These are phyloP conservation scores for Candolleomyces efflorescens DNA, from an alignment of 768 basidiomycete genomes.

Conservation along the genomic window DNA sequence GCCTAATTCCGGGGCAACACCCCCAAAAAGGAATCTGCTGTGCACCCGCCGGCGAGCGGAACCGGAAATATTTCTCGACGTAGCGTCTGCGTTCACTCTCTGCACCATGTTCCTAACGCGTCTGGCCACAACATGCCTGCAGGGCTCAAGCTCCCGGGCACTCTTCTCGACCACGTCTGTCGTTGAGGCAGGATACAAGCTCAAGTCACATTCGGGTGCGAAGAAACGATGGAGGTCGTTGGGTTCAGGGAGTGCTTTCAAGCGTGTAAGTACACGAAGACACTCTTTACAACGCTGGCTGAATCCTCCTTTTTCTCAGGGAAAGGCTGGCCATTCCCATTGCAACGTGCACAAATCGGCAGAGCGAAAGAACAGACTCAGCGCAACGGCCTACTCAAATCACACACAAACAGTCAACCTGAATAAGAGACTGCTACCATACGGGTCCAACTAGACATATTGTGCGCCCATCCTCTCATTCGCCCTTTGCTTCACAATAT, in stretches of 20 bases:
- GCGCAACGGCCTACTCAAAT: slow-evolving; percentile 62
- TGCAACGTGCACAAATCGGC: slow-evolving; percentile 66
- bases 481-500: background rate
- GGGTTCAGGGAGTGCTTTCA: slow-evolving; percentile 60
- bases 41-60: no score
- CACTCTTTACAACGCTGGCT: background rate
- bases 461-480: background rate
- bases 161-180: slow-evolving; percentile 59
- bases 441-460: slow-evolving; percentile 38
- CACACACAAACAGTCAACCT: slow-evolving; percentile 60
- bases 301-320: slow-evolving; percentile 32
- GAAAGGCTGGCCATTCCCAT: slow-evolving; percentile 68
- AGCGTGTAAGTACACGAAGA: slow-evolving; percentile 52
- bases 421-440: slow-evolving; percentile 66
- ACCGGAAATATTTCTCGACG: background rate
- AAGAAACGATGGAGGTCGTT: slow-evolving; percentile 79
- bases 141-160: slow-evolving; percentile 19
- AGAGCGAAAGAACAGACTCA: slow-evolving; percentile 60
- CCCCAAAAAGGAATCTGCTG: no score
- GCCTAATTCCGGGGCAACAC: background rate
- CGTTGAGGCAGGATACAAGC: slow-evolving; percentile 61
- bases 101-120: slow-evolving; percentile 21
- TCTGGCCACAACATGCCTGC: slow-evolving; percentile 19
- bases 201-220: slow-evolving; percentile 76
- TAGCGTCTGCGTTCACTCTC: background rate